Base-by-base conservation (phyloP, 345 rosid genomes). In the Populus tremula region DNA sequence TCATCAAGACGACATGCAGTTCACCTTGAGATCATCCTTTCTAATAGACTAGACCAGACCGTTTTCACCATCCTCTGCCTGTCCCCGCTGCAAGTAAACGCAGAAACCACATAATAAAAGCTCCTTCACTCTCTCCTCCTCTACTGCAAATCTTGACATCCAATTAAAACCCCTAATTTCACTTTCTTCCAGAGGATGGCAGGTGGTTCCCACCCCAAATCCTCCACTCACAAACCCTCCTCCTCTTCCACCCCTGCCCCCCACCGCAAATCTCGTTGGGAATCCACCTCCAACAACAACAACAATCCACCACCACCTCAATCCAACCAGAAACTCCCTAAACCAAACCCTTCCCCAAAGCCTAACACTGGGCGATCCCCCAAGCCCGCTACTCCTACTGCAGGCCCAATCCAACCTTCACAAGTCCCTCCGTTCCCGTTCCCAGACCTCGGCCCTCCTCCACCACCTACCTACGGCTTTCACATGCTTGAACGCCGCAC, bases 401-500 rank as follows among this genome's bases (percentile, higher is more conserved):
- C 29, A 54, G 18, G 35, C 31, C 67, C 81, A 25, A 66, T 49
- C 82, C 53, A 73, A 70, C 67, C 82, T 18, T 81, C 78, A 11
- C 71, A 53, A 27, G 82, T 77, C 13, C 78, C 81, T 18, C 79
- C 77, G 6, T 82, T 84, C 67, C 81, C 84, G 20, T 87, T 90
- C 76, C 88, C 88, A n/a, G 97, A 92, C 75, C 75, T 88, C 2
- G 94, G 90, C 38, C 91, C 94, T 14, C 94, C 92, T 1, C 95
- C 97, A 5, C 90, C 92, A 4, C 93, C 97, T 3, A 78, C 96
- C 12, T 96, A 96, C 53, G 99, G 94, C 72, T 92, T 89, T 75
- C 98, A 96, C 81, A 91, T 96, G 98, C 90, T 96, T 14, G 97
- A 96, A 73, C 95, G 99, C 33, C 92, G 97, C 36, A 75, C 96